Evolutionary conservation across 192 early-diverging fungal genomes (phyloP), one percentile per base, ranked within the genome.

Genomic region (Haplosporangium gracile): DNA sequence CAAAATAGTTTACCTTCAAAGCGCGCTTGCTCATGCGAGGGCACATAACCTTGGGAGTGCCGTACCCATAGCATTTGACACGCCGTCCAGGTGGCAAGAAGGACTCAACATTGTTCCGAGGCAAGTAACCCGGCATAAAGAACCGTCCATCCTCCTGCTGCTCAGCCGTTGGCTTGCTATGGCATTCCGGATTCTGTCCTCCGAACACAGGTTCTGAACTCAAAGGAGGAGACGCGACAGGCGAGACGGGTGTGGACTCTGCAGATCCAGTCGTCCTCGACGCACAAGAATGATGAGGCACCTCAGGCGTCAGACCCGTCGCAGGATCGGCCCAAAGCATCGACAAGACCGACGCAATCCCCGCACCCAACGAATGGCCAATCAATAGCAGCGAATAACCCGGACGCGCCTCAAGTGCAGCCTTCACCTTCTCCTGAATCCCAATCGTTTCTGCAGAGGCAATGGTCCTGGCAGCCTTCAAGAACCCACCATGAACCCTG

Each of bases 341-440:
- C 24, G 88, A 84, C 65, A 92, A 72, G 39, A 92, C 69, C 45
- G 87, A 88, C 20, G 89, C 88, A 71, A 92, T 88, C n/a, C 88
- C 91, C 2, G 91, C 91, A 15, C 91, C 91, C n/a, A 92, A 76
- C 0, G 88, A 89, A 77, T 92, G 91, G 7, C 91, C 91, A 24
- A 90, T 83, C 70, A 92, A 68, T 11, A 89, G 75, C 29, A 92
- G 49, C 16, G 88, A 89, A 68, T 90, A 90, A 4, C 55, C 90
- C 11, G 88, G 88, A 43, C 90, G 82, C 0, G 81, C 76, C 53
- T 85, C 82, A 47, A 92, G 42, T 32, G 89, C 90, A 6, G 80
- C 80, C 45, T 88, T 91, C 49, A 92, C 65, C 36, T 82, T 89
- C 63, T 87, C 88, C 47, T 88, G 88, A 15, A 92, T 82, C 0